Base-by-base conservation (phyloP, 768 basidiomycete species). In the Mycena galopus region DNA sequence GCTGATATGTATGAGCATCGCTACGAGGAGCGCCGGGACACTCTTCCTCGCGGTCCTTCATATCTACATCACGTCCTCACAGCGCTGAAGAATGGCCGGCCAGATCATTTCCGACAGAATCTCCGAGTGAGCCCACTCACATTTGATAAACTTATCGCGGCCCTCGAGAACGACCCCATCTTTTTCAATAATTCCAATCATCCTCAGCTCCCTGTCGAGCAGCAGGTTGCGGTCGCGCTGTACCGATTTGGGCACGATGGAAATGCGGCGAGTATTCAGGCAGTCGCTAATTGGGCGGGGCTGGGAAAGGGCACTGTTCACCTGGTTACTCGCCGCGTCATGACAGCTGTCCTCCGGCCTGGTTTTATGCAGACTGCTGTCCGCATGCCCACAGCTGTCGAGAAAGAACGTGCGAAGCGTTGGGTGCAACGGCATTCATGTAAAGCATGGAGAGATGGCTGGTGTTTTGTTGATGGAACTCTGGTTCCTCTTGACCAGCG, bases 171-270 rank as follows among this genome's bases (percentile, higher is more conserved):
- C 56, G 72, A 83, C 61, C 72, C 73, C 2, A 63, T 81, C 29
- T 83, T 83, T 65, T 23, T 42, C 14, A 84, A 80, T 65, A 65
- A 79, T 55, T 81, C 80, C 12, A 65, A 72, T n/a, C 72, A 73
- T n/a, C n/a, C n/a, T n/a, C n/a, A n/a, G n/a, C n/a, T n/a, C n/a
- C n/a, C n/a, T n/a, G n/a, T n/a, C n/a, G 77, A 77, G 19, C 12
- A 61, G 11, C 84, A 87, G 60, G 69, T 87, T 14, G 84, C 83
- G 0, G 81, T 87, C 27, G 64, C 80, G 9, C 82, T 87, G 10
- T 85, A 79, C 57, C 76, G 80, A 0, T 84, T 86, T 75, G 84
- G 84, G 3, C 82, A 82, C 65, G 76, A 77, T 72, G 84, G 86
- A 25, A 87, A 84, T 82, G 83, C 80, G 19, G 79, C 81, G 0